Percentiles rank a stretch among this genome's conserved stretches.
Conservation (phyloP, 352 stramenopile species). For the Globisporangium nodosum region DNA sequence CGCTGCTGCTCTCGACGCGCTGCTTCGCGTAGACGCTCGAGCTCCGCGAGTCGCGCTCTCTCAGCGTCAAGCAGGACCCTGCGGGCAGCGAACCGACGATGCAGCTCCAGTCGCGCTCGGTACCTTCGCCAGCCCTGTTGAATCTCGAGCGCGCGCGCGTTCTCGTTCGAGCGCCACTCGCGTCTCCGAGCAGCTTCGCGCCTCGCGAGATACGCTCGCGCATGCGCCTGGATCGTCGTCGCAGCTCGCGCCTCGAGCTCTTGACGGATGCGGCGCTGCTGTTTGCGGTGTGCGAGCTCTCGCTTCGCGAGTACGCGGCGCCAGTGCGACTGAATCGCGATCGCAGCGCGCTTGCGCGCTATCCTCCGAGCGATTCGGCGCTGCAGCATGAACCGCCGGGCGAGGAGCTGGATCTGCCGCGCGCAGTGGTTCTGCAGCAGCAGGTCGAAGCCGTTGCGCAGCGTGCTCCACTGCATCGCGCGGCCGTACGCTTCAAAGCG, state of each 20-base stretch:
- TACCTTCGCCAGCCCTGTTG: slow-evolving; percentile 24
- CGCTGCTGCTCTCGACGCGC: slow-evolving; percentile 5
- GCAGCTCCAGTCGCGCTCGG: slow-evolving; percentile 10
- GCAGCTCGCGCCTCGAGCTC: slow-evolving; percentile 18
- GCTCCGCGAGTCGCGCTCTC: slow-evolving; percentile 13
- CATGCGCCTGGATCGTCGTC: slow-evolving; percentile 22
- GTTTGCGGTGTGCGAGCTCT: slow-evolving; percentile 15
- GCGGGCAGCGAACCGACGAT: slow-evolving; percentile 20
- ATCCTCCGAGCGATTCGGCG: slow-evolving; percentile 22
- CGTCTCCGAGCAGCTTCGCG: slow-evolving; percentile 4
- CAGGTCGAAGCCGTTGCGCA: slow-evolving; percentile 53
- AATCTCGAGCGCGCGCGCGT: slow-evolving; percentile 6
- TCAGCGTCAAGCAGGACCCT: slow-evolving; percentile 26
- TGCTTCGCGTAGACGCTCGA: slow-evolving; percentile 20
- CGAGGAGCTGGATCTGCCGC: slow-evolving; percentile 42
- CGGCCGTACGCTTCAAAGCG: slow-evolving; percentile 50
- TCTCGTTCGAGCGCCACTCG: slow-evolving; percentile 19
- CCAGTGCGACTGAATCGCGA: slow-evolving; percentile 32
- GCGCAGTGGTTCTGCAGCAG: slow-evolving; percentile 41
- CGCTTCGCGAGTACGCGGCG: slow-evolving; percentile 18
- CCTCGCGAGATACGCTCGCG: slow-evolving; percentile 21
- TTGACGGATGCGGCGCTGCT: slow-evolving; percentile 5
- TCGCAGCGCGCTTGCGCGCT: slow-evolving; percentile 16
- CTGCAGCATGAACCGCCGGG: slow-evolving; percentile 28
- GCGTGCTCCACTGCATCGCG: slow-evolving; percentile 46